Evolutionary conservation across 75 land plant species (phyloP).

Genomic region (Pinus albicaulis): DNA sequence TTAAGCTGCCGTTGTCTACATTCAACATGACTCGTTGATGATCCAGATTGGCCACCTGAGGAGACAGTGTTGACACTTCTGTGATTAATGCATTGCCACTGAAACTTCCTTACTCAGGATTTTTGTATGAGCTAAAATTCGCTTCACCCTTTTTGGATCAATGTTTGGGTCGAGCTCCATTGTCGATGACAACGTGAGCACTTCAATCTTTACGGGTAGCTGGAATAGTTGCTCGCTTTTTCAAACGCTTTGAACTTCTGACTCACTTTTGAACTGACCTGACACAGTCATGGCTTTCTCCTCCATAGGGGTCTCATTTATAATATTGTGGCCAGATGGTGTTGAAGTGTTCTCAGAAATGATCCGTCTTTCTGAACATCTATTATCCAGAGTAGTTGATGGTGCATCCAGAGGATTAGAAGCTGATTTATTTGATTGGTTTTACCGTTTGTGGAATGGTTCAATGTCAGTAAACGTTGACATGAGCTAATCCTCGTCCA

Average conservation of each 20-base stretch:
- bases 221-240: conserved; percentile 12
- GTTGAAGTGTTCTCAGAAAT: conserved; percentile 38
- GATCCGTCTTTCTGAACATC: conserved; percentile 23
- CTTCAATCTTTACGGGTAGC: conserved; percentile 24
- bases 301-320: conserved; percentile 37
- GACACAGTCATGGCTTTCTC: conserved; percentile 28
- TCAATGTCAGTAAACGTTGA: conserved; percentile 73
- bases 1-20: conserved; percentile 83
- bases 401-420: conserved; percentile 1
- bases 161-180: conserved; percentile 28
- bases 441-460: conserved; percentile 18
- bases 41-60: conserved; percentile 85
- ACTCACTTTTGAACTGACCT: conserved; percentile 35
- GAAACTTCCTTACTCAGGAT: too few species aligned
- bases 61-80: conserved; percentile 82
- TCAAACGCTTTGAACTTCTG: conserved; percentile 29
- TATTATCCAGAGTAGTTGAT: conserved; percentile 11
- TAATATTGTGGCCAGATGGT: conserved; percentile 73
- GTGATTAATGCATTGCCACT: too few species aligned
- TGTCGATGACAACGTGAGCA: conserved; percentile 9
- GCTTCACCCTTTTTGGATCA: conserved; percentile 87
- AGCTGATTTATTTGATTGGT: not conserved
- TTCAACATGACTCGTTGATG: conserved; percentile 79
- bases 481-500: conserved; percentile 82
- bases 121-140: too few species aligned